These are phyloP conservation scores for Hortaea werneckii DNA, from an alignment of 2,329 filamentous ascomycete species.

Conservation along the genomic window DNA sequence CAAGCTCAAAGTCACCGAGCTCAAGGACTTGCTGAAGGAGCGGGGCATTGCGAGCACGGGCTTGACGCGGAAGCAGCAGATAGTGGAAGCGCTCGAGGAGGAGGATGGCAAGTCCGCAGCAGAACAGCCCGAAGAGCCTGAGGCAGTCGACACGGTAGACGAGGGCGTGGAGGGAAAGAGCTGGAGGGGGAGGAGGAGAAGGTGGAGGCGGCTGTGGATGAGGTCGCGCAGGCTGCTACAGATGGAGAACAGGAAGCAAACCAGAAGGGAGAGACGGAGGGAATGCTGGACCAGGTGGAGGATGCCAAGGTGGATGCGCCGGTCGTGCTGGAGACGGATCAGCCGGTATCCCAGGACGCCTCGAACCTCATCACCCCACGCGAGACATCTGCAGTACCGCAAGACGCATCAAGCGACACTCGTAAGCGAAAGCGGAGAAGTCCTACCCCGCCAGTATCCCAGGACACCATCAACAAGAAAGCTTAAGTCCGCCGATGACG, in stretches of 20 bases:
- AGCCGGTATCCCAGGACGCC: slow-evolving; percentile 2
- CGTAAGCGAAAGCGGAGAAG: slow-evolving; percentile 24
- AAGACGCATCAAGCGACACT: slow-evolving; percentile 9
- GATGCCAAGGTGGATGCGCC: neutral
- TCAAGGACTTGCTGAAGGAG: slow-evolving; percentile 37
- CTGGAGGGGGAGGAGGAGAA: slow-evolving; percentile 7
- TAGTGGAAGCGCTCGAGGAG: slow-evolving; percentile 35
- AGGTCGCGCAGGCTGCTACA: slow-evolving; percentile 6
- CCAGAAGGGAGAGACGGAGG: neutral
- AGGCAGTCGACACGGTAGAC: slow-evolving; percentile 1
- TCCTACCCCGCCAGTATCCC: slow-evolving; percentile 15
- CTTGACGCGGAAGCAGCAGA: slow-evolving; percentile 38
- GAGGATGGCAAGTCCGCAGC: slow-evolving; percentile 16
- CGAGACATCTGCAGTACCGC: neutral
- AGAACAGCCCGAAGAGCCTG: slow-evolving; percentile 4
- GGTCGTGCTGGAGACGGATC: neutral
- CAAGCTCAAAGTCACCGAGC: slow-evolving; percentile 37
- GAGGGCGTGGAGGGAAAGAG: slow-evolving; percentile 4
- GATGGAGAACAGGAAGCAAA: slow-evolving; percentile 4
- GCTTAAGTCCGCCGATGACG: slow-evolving; percentile 29
- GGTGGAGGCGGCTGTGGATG: slow-evolving; percentile 9
- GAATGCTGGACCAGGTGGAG: neutral
- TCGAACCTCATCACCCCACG: slow-evolving; percentile 6
- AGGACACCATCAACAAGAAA: slow-evolving; percentile 34
- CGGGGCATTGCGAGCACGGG: slow-evolving; percentile 36